Evolutionary conservation across 495 filamentous ascomycete species (phyloP), one percentile per base, ranked within the genome.

Genomic region (Ramalina intermedia): DNA sequence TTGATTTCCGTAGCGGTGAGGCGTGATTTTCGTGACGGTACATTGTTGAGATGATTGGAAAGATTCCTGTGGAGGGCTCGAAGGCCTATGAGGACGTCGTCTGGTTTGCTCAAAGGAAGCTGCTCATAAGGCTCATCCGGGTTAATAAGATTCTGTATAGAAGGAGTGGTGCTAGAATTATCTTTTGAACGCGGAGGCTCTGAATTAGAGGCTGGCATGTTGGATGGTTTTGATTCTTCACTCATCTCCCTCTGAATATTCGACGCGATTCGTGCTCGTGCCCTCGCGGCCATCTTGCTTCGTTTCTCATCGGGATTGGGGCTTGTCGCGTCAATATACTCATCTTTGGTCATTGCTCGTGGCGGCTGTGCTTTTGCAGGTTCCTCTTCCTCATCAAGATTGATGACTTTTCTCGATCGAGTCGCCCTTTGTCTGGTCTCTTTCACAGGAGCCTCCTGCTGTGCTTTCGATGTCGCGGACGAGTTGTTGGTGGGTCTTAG

Each of bases 31-130:
- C 23, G 16, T 12, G 9, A 14, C 9, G 43, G 11, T 6, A 46
- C 42, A 21, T 46, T 38, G 27, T 47, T 50, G 24, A 55, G 40
- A 37, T 49, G 47, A 21, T 21, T 61, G 42, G 76, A 72, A 27
- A 80, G 56, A 51, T 79, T 72, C 2, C 51, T 57, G 44, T 78
- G 72, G 18, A 80, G 59, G 39, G 58, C 64, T 27, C 62, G 62
- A 6, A 78, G 63, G 4, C 71, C 63, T 12, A 67, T 63, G 5
- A 79, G 61, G 9, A 79, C 70, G 16, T 64, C 60, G 41, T 78
- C 73, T 4, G 76, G 74, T 43, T 66, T 64, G 0, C 73, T 71
- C 13, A 63, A 65, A 17, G 70, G 66, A 5, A 79, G 63, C 5
- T 43, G 46, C 48, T 76, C 65, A 37, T 67, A 61, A 29, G 64